Evolutionary conservation across 2,329 filamentous ascomycete species (phyloP).

Genomic region (Exutisphaerella laricina): DNA sequence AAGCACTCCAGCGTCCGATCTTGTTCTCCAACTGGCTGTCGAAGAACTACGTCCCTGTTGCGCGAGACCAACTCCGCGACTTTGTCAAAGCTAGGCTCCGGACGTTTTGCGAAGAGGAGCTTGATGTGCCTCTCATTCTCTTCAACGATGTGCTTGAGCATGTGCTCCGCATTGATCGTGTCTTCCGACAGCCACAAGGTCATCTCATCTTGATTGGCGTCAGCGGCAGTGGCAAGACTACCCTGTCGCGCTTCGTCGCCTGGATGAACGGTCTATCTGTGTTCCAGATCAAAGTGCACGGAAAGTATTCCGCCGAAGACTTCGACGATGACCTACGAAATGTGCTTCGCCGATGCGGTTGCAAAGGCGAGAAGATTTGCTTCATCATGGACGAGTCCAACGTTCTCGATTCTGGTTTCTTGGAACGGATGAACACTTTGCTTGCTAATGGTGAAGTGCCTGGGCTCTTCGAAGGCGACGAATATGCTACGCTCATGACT

Average conservation of each 20-base stretch:
- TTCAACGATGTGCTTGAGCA: constrained; percentile 99
- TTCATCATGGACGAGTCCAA: constrained; percentile 99
- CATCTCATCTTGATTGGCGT: constrained; percentile 98
- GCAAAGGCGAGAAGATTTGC: constrained; percentile 98
- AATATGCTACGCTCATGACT: constrained; percentile 97
- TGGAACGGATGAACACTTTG: constrained; percentile 98
- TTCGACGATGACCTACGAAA: constrained; percentile 97
- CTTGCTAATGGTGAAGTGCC: constrained; percentile 99
- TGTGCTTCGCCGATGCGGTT: constrained; percentile 87
- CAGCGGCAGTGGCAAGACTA: constrained; percentile 97
- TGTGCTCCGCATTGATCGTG: constrained; percentile 94
- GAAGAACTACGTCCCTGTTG: constrained; percentile 96
- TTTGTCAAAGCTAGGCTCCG: constrained; percentile 96
- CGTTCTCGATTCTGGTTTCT: constrained; percentile 94
- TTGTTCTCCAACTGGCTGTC: constrained; percentile 99
- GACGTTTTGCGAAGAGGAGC: constrained; percentile 99
- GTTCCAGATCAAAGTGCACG: constrained; percentile 99
- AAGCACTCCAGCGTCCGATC: constrained; percentile 86
- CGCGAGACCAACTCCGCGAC: constrained; percentile 88
- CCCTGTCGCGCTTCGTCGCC: constrained; percentile 91
- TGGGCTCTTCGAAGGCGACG: constrained; percentile 97
- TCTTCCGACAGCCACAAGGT: constrained; percentile 96
- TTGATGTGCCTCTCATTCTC: constrained; percentile 95
- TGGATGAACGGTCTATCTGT: constrained; percentile 99
- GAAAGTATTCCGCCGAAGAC: constrained; percentile 95